Conservation (phyloP, 2,329 filamentous ascomycete genomes). For the Bipolaris victoriae region DNA sequence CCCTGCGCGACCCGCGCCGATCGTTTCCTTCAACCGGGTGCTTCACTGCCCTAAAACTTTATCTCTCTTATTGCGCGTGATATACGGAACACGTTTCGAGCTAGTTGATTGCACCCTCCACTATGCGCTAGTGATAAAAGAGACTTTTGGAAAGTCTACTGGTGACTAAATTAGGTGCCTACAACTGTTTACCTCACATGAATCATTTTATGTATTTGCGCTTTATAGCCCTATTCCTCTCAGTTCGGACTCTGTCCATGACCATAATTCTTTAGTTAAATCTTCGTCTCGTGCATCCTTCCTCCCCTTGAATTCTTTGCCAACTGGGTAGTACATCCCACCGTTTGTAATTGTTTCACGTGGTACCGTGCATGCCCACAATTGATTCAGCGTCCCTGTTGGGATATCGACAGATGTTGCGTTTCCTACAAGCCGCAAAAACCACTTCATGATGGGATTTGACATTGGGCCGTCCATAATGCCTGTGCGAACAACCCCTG, state of each 20-base stretch:
- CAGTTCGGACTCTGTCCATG: neutral
- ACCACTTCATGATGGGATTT: neutral
- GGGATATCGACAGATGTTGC: neutral
- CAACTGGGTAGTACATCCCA: neutral
- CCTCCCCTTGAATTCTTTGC: neutral
- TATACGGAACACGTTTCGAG: too few relatives aligned
- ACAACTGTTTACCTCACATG: too few relatives aligned
- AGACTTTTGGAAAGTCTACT: too few relatives aligned
- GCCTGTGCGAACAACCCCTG: conserved; percentile 53
- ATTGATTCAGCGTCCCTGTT: neutral
- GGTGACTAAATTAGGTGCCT: too few relatives aligned
- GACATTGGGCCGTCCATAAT: neutral
- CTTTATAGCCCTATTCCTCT: neutral
- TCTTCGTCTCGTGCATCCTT: neutral
- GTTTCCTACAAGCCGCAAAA: neutral
- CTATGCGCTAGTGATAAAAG: too few relatives aligned
- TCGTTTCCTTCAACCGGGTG: too few relatives aligned
- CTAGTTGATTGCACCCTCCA: too few relatives aligned
- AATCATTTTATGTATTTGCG: too few relatives aligned
- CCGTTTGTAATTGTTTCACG: neutral
- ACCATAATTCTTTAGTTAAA: neutral
- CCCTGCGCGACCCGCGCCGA: too few relatives aligned
- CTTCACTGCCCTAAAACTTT: too few relatives aligned
- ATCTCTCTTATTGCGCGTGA: too few relatives aligned
- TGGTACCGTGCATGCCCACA: neutral